Evolutionary conservation across 805 yeast genomes (phyloP).

Genomic region (Metschnikowia aberdeeniae): DNA sequence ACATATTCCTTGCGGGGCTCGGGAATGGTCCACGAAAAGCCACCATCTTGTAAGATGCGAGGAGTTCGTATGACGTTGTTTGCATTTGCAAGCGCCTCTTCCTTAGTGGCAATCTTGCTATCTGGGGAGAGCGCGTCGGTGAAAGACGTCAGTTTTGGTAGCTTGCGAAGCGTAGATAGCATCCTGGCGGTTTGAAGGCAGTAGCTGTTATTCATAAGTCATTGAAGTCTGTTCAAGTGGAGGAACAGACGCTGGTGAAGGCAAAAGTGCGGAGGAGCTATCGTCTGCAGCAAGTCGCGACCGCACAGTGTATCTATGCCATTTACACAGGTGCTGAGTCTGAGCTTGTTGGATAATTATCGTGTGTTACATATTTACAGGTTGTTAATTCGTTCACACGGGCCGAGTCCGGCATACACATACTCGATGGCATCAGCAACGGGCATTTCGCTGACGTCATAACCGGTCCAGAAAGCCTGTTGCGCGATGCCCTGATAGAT

Average conservation of each 20-base stretch:
- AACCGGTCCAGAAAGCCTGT: constrained; percentile 30
- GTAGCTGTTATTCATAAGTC: neutral
- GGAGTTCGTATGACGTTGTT: constrained; percentile 34
- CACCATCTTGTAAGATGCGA: constrained; percentile 48
- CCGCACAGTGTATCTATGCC: too few species aligned
- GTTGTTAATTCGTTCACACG: too few species aligned
- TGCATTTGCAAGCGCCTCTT: constrained; percentile 27
- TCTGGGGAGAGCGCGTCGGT: constrained; percentile 29
- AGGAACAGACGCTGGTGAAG: neutral
- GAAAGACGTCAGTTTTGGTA: constrained; percentile 31
- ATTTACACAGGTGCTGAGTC: too few species aligned
- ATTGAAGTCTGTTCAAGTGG: neutral
- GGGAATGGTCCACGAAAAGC: constrained; percentile 72
- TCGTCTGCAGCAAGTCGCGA: too few species aligned
- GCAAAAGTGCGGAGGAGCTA: too few species aligned
- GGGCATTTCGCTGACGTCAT: constrained; percentile 22
- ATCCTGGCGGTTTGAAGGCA: constrained; percentile 3
- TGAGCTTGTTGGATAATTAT: too few species aligned
- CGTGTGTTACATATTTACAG: too few species aligned
- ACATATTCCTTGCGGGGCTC: constrained; percentile 49
- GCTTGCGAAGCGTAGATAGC: constrained; percentile 21
- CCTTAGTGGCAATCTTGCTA: constrained; percentile 21
- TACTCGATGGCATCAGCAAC: constrained; percentile 19
- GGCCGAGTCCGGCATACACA: constrained; percentile 13
- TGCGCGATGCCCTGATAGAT: constrained; percentile 31